A percentile compares a stretch with the other conserved stretches of the same genome.
phyloP scores from a whole-genome alignment of 352 stramenopile species.

The Pythium rhizo-oryzae region DNA sequence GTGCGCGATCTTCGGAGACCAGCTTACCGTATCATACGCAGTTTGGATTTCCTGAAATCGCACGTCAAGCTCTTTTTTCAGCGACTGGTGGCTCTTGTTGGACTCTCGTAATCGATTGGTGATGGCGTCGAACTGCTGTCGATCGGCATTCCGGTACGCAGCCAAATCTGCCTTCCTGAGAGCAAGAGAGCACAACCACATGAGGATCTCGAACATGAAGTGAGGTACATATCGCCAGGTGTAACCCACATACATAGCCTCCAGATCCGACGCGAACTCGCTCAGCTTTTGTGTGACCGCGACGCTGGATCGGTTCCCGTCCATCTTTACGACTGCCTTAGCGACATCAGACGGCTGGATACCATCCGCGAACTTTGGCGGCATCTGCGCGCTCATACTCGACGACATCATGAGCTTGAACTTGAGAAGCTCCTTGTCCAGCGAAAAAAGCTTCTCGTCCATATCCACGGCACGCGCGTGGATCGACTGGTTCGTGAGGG shows the following conservation, averaged over 20 bases:
- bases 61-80: constrained; percentile 50
- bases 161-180: constrained; percentile 47
- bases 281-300: constrained; percentile 44
- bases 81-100: constrained; percentile 39
- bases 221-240: neutral
- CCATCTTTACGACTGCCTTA: constrained; percentile 1
- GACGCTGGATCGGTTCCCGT: neutral
- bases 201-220: neutral
- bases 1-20: no score
- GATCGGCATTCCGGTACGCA: constrained; percentile 46
- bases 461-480: constrained; percentile 37
- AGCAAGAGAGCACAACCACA: constrained; percentile 5
- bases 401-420: constrained; percentile 58
- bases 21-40: constrained; percentile 42
- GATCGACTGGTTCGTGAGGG: constrained; percentile 29
- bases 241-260: constrained; percentile 36
- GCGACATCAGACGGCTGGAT: constrained; percentile 7
- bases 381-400: constrained; percentile 43
- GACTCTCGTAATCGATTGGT: constrained; percentile 61
- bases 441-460: constrained; percentile 58
- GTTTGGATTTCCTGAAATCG: constrained; percentile 42
- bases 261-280: constrained; percentile 41
- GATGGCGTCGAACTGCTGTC: constrained; percentile 63
- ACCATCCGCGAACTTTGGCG: constrained; percentile 20
- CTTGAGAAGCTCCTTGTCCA: constrained; percentile 74